Evolutionary conservation across 306 rosid genomes (phyloP), one percentile per base, ranked within the genome.

Genomic region (Casuarina equisetifolia): DNA sequence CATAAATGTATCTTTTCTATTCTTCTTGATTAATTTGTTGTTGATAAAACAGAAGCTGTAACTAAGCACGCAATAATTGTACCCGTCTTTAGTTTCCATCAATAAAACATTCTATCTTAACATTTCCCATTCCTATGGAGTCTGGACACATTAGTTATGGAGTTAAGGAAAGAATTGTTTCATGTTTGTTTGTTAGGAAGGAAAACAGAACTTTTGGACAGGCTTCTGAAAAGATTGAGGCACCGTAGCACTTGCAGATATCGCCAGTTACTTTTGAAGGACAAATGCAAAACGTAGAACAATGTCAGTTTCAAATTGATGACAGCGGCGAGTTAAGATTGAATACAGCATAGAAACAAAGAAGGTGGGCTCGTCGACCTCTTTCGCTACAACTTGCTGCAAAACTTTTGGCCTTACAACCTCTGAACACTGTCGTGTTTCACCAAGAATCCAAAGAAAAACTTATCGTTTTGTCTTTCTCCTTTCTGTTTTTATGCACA

Each of bases 1-100:
- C 50, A 76, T 75, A 54, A 46, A 43, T 59, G 53, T 81, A 74
- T 64, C 77, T 68, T 82, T 36, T 73, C 57, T 79, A 25, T 59
- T 5, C 54, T 74, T 48, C 76, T 74, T 40, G 5, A 62, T 78
- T 74, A 57, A 17, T 59, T 76, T 84, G 69, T 63, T 72, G 82
- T 38, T 74, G 40, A 74, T 76, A 75, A 55, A 79, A 61, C 32
- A 25, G 62, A 79, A 76, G 63, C 74, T 84, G 82, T 71, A 84
- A 78, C 20, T 67, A 81, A 54, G 17, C 57, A 81, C 79, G 51
- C 54, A 82, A 73, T 80, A 85, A 73, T 55, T 74, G 80, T 53
- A 79, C 59, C 46, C 7, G 49, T 42, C 25, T 53, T 68, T 42
- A 36, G 19, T 19, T 48, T 44, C 9, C 38, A 71, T 82, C 59